Percentiles rank a stretch among this genome's conserved stretches.
These are phyloP conservation scores for Lumnitzera littorea DNA, from an alignment of 345 rosid genomes.

Conservation along the genomic window DNA sequence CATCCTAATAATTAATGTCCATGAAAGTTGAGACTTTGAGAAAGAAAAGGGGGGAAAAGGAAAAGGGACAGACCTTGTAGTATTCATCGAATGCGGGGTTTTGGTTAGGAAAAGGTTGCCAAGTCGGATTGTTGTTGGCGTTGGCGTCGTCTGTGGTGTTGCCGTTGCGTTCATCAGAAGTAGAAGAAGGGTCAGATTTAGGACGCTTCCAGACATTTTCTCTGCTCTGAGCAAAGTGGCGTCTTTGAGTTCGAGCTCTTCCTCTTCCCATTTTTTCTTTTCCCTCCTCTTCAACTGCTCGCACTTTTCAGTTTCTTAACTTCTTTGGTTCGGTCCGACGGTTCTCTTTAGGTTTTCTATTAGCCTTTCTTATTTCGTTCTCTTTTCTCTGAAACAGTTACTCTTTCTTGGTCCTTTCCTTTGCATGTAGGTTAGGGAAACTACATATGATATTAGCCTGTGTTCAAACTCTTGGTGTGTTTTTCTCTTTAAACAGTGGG, in stretches of 20 bases:
- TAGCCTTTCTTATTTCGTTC: no score
- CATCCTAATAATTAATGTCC: background rate
- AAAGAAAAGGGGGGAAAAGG: background rate
- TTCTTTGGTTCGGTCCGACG: no score
- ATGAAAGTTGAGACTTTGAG: background rate
- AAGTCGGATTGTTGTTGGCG: constrained; percentile 9
- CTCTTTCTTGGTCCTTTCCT: no score
- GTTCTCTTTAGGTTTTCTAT: no score
- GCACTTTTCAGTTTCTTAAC: no score
- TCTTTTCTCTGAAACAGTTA: no score
- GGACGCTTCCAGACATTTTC: constrained; percentile 58
- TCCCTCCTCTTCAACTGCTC: background rate
- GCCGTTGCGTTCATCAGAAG: constrained; percentile 18
- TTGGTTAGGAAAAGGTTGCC: constrained; percentile 60
- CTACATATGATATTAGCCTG: no score
- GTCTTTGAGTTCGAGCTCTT: constrained; percentile 57
- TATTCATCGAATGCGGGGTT: constrained; percentile 75
- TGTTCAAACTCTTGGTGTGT: no score
- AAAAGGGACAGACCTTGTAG: constrained; percentile 50
- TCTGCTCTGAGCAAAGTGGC: constrained; percentile 58
- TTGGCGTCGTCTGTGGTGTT: constrained; percentile 13
- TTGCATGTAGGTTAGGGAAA: no score
- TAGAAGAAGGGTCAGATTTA: constrained; percentile 34
- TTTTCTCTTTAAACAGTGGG: no score
- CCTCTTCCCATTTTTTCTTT: constrained; percentile 30